Evolutionary conservation across 805 yeast species (phyloP).

Genomic region (Candida nonsorbophila): DNA sequence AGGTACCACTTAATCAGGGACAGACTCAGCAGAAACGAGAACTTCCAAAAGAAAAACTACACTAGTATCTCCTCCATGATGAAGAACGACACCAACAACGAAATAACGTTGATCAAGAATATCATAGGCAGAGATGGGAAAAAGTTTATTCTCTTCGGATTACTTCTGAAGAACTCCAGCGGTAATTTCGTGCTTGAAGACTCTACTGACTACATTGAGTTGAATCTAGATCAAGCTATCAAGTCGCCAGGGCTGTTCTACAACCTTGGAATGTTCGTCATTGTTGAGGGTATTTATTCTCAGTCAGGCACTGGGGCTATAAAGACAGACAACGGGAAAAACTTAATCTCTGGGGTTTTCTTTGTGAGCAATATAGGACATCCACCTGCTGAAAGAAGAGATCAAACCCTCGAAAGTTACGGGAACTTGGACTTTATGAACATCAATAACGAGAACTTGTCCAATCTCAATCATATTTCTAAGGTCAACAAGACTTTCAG

Average conservation of each 20-base stretch:
- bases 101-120: slow-evolving; percentile 73
- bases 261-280: slow-evolving; percentile 68
- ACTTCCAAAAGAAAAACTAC: slow-evolving; percentile 52
- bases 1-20: slow-evolving; percentile 65
- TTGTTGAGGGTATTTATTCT: slow-evolving; percentile 82
- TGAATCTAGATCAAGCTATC: slow-evolving; percentile 58
- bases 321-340: slow-evolving; percentile 19
- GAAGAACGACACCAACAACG: slow-evolving; percentile 15
- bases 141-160: slow-evolving; percentile 73
- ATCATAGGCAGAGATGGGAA: slow-evolving; percentile 79
- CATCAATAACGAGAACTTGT: slow-evolving; percentile 24
- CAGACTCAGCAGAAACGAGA: slow-evolving; percentile 68
- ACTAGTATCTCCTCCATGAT: slow-evolving; percentile 41
- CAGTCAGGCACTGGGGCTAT: slow-evolving; percentile 46
- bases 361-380: slow-evolving; percentile 74
- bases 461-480: slow-evolving; percentile 32
- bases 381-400: slow-evolving; percentile 83
- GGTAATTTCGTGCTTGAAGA: slow-evolving; percentile 82
- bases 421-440: slow-evolving; percentile 74
- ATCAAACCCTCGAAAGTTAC: slow-evolving; percentile 57
- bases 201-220: slow-evolving; percentile 64
- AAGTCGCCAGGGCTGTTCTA: slow-evolving; percentile 63
- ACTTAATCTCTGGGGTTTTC: slow-evolving; percentile 44
- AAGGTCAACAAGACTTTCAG: slow-evolving; percentile 60
- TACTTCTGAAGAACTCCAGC: slow-evolving; percentile 54